These are phyloP conservation scores for Brasilioporus rufonigricans DNA, from an alignment of 768 basidiomycete genomes.

Conservation along the genomic window DNA sequence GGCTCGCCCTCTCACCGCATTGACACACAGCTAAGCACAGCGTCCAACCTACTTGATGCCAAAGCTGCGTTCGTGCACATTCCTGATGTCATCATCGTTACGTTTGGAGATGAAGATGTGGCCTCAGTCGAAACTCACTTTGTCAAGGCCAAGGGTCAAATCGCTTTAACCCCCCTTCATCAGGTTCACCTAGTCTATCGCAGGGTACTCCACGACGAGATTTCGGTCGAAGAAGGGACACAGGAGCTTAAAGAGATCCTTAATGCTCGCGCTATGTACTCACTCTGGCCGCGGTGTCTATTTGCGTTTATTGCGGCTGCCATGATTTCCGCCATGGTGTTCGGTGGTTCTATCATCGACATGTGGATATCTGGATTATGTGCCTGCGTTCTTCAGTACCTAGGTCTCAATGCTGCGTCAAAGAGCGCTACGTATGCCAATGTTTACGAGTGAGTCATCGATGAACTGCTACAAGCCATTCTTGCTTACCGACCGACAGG, in stretches of 20 bases:
- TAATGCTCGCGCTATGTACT: constrained; percentile 64
- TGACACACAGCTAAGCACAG: constrained; percentile 82
- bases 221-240: constrained; percentile 70
- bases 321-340: constrained; percentile 79
- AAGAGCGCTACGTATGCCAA: constrained; percentile 92
- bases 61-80: constrained; percentile 84
- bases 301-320: constrained; percentile 77
- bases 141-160: constrained; percentile 74
- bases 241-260: constrained; percentile 64
- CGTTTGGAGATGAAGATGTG: constrained; percentile 74
- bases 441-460: constrained; percentile 79
- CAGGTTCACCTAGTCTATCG: constrained; percentile 83
- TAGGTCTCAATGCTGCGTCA: constrained; percentile 78
- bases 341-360: constrained; percentile 78
- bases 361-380: constrained; percentile 78
- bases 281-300: constrained; percentile 61
- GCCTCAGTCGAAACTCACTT: constrained; percentile 80
- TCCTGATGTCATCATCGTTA: constrained; percentile 74
- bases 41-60: constrained; percentile 74
- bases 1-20: constrained; percentile 94
- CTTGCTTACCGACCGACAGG: constrained; percentile 36
- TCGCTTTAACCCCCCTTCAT: constrained; percentile 81
- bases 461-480: background rate
- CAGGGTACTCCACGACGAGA: constrained; percentile 80
- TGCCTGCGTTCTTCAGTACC: constrained; percentile 68